Percentiles rank a stretch among this genome's conserved stretches.
phyloP scores from a whole-genome alignment of 768 basidiomycete species.

The Amylocystis lapponica region DNA sequence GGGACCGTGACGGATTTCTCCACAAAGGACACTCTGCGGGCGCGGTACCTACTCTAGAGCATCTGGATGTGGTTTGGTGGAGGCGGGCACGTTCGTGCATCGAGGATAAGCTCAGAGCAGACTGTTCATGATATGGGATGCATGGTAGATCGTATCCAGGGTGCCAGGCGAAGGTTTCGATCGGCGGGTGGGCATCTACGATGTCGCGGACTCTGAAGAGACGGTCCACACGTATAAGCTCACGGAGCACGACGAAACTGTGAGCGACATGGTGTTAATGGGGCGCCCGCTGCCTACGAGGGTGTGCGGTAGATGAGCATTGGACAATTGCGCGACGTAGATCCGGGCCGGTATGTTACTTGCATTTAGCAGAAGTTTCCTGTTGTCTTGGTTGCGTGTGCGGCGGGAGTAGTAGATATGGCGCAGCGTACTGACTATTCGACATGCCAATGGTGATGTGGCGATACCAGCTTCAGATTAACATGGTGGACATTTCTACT shows the following conservation, averaged over 20 bases:
- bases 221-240: slow-evolving; percentile 86
- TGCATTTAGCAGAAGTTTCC: too few relatives aligned
- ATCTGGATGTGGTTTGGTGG: slow-evolving; percentile 93
- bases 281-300: slow-evolving; percentile 23
- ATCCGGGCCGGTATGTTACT: too few relatives aligned
- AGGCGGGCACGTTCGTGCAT: slow-evolving; percentile 50
- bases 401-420: too few relatives aligned
- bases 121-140: neutral
- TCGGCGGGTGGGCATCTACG: slow-evolving; percentile 84
- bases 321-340: too few relatives aligned
- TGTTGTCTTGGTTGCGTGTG: too few relatives aligned
- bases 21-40: slow-evolving; percentile 72
- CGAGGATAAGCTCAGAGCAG: slow-evolving; percentile 7
- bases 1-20: slow-evolving; percentile 74
- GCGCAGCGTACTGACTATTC: too few relatives aligned
- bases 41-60: slow-evolving; percentile 67
- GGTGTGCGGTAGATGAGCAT: neutral
- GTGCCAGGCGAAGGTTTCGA: slow-evolving; percentile 79
- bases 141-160: slow-evolving; percentile 75
- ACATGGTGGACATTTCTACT: too few relatives aligned
- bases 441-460: too few relatives aligned
- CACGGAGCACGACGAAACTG: slow-evolving; percentile 60
- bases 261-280: slow-evolving; percentile 57
- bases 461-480: too few relatives aligned
- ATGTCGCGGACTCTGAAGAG: slow-evolving; percentile 90